phyloP scores from a whole-genome alignment of 345 rosid genomes.

The Murraya paniculata region DNA sequence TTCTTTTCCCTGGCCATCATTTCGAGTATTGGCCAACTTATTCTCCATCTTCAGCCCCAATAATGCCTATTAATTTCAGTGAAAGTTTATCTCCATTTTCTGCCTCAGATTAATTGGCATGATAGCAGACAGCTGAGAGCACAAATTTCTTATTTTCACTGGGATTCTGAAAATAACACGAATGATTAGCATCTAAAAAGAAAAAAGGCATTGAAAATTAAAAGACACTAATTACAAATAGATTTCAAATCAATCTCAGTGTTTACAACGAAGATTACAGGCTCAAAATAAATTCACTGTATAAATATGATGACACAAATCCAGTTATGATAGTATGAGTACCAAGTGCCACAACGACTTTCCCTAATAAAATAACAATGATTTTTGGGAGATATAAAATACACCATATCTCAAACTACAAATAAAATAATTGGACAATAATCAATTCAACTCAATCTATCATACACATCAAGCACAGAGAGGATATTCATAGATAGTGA shows the following conservation, averaged over 20 bases:
- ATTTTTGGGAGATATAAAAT: not conserved
- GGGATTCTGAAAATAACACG: slow-evolving; percentile 30
- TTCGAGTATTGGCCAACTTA: slow-evolving; percentile 27
- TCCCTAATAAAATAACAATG: not conserved
- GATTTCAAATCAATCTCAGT: slow-evolving; percentile 10
- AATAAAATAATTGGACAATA: not conserved
- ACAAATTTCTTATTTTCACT: slow-evolving; percentile 9
- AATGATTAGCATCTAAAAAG: slow-evolving; percentile 17
- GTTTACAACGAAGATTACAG: not conserved
- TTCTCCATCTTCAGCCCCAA: slow-evolving; percentile 47
- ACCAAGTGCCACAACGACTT: not conserved
- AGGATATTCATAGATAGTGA: not conserved
- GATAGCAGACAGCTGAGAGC: not conserved
- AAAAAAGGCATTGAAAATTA: not conserved
- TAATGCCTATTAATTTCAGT: slow-evolving; percentile 9
- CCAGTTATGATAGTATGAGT: not conserved
- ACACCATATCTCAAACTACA: not conserved
- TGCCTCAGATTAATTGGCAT: slow-evolving; percentile 14
- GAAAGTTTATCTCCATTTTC: slow-evolving; percentile 25
- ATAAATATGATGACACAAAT: not conserved
- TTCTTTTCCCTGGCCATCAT: slow-evolving; percentile 40
- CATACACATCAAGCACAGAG: not conserved
- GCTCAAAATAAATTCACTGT: not conserved
- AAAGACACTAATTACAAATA: slow-evolving; percentile 5
- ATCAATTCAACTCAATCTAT: not conserved